Percentiles rank a stretch among this genome's conserved stretches.
These are phyloP conservation scores for Hansfordia pulvinata DNA, from an alignment of 2,329 filamentous ascomycete species.

Conservation along the genomic window DNA sequence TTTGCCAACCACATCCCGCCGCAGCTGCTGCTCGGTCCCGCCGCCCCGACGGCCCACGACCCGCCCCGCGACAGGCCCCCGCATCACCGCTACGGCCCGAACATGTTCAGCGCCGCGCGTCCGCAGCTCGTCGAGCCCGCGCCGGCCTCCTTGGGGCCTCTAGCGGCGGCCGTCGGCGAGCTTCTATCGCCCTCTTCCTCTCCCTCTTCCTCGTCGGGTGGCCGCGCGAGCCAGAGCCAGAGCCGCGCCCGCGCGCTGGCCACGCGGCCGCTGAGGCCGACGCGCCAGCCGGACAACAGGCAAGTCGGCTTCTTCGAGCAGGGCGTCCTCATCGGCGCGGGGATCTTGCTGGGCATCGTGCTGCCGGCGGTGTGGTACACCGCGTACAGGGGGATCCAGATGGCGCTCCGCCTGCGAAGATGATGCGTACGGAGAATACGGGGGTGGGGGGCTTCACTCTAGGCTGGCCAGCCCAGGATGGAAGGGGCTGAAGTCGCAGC, in stretches of 20 bases:
- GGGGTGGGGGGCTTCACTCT: too few species aligned
- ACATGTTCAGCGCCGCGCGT: conserved; percentile 28
- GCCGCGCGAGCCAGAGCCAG: conserved; percentile 7
- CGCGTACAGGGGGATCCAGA: conserved; percentile 5
- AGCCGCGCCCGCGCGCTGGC: conserved; percentile 7
- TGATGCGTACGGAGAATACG: too few species aligned
- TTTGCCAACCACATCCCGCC: conserved; percentile 44
- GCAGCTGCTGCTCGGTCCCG: conserved; percentile 32
- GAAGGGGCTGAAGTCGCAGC: too few species aligned
- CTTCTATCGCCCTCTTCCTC: too few species aligned
- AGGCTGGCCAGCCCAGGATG: too few species aligned
- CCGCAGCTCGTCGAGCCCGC: conserved; percentile 24
- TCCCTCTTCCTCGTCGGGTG: too few species aligned
- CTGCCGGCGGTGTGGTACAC: conserved; percentile 5
- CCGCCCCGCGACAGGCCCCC: conserved; percentile 11
- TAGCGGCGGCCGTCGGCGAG: too few species aligned
- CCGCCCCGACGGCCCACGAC: conserved; percentile 16
- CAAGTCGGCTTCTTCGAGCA: conserved; percentile 33
- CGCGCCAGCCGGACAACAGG: conserved; percentile 18
- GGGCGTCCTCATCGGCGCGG: conserved; percentile 24
- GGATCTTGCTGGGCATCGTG: conserved; percentile 9
- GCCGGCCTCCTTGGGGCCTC: conserved; percentile 3
- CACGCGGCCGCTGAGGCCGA: conserved; percentile 15
- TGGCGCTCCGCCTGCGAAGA: conserved; percentile 4
- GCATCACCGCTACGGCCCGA: conserved; percentile 25